Evolutionary conservation across 2,329 filamentous ascomycete species (phyloP), one percentile per base, ranked within the genome.

Genomic region (Botrytis cinerea): DNA sequence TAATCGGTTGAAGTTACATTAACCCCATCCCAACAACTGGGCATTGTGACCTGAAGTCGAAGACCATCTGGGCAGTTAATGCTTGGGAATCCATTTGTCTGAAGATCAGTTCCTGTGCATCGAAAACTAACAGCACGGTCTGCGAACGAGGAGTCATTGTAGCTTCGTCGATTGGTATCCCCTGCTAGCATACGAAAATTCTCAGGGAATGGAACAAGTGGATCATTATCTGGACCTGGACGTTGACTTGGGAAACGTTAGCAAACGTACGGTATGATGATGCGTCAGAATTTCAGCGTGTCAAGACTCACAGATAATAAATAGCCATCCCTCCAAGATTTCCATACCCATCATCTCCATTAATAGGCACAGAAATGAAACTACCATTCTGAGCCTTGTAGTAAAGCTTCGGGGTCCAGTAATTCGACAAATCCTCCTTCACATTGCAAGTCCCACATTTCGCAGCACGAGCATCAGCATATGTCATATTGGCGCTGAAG

Each of bases 1-100:
- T 90, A 88, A 79, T 90, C 83, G 0, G 82, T 70, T 6, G 84
- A 84, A 78, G 90, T 88, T 38, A 88, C 78, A 75, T 89, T 85
- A 67, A 83, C 82, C 54, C 89, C 89, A 74, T 91, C 85, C 89
- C 89, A 91, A 83, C 89, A 91, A 64, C 73, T 78, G 1, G 88
- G 88, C 80, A 90, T 90, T 78, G 85, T 86, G 38, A 89, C 82
- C 77, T 90, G 86, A 18, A 85, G 83, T 51, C 87, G 85, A 45
- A 86, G 82, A 64, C 87, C 84, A 54, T 84, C 80, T 20, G 84
- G 83, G 78, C 89, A 91, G 73, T 86, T 86, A 73, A 84, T 83
- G 75, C 84, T 83, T 2, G 89, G 89, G 48, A 92, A 84, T 10
- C 83, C 81, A 4, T 84, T 86, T 71, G 89, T 85, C 57, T 82